phyloP scores from a whole-genome alignment of 208 protist species.

The Phytomonas francai region DNA sequence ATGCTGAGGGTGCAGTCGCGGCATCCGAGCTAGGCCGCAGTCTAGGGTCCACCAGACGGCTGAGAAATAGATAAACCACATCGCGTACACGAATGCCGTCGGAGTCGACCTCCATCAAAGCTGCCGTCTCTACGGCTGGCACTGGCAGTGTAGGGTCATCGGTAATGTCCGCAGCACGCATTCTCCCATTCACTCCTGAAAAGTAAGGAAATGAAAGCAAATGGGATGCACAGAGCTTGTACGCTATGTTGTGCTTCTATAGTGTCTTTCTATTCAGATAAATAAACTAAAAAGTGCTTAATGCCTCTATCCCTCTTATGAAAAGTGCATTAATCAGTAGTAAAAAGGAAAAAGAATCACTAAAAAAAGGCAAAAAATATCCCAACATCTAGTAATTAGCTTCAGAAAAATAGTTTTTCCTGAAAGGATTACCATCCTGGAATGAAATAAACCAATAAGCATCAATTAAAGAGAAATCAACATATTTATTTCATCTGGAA shows the following conservation, averaged over 20 bases:
- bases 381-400: background rate
- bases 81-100: constrained; percentile 72
- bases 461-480: no score
- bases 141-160: constrained; percentile 47
- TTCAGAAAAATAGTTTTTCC: background rate
- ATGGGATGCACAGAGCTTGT: background rate
- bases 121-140: constrained; percentile 31
- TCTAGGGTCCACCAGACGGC: constrained; percentile 62
- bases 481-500: no score
- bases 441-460: background rate
- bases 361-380: background rate
- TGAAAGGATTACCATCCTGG: background rate
- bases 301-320: constrained; percentile 2
- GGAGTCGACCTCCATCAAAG: constrained; percentile 57
- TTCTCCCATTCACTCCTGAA: constrained; percentile 4
- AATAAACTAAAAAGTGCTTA: background rate
- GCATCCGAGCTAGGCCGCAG: constrained; percentile 18
- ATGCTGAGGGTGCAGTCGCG: background rate
- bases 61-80: constrained; percentile 67
- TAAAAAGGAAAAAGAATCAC: background rate
- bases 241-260: background rate
- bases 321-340: background rate
- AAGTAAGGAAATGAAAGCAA: background rate
- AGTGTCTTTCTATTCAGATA: background rate
- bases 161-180: constrained; percentile 39